Conservation (phyloP, 345 rosid species). For the Barbarea vulgaris region DNA sequence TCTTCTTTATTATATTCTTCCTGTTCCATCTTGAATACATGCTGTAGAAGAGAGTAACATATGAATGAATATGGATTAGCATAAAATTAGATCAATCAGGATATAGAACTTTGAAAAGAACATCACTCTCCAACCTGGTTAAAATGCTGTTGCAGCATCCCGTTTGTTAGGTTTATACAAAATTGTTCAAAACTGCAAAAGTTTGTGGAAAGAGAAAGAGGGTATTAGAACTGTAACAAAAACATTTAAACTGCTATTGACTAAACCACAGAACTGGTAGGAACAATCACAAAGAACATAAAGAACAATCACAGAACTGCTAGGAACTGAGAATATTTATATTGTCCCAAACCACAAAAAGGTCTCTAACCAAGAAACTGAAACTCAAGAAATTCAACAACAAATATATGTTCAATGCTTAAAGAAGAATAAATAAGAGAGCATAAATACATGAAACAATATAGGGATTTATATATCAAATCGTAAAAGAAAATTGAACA, state of each 20-base stretch:
- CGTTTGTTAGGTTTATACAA: constrained; percentile 98
- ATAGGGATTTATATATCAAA: constrained; percentile 2
- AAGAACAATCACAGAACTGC: too few species aligned
- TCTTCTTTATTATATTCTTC: constrained; percentile 96
- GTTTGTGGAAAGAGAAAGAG: constrained; percentile 30
- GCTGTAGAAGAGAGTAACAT: constrained; percentile 53
- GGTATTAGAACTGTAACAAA: constrained; percentile 12
- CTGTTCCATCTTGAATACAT: constrained; percentile 99
- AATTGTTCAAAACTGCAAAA: constrained; percentile 91
- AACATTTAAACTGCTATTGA: constrained; percentile 3
- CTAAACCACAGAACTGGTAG: constrained; percentile 10
- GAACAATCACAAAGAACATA: too few species aligned
- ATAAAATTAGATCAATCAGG: background rate
- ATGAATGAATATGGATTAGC: constrained; percentile 15
- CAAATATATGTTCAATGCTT: constrained; percentile 10
- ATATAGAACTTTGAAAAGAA: constrained; percentile 10
- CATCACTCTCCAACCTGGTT: constrained; percentile 71
- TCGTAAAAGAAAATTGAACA: constrained; percentile 30
- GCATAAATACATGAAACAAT: constrained; percentile 9
- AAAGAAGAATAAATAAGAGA: constrained; percentile 22
- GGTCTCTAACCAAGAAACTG: constrained; percentile 19
- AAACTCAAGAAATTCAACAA: constrained; percentile 4
- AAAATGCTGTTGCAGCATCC: constrained; percentile 97
- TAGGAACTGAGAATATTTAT: constrained; percentile 8
- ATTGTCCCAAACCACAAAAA: constrained; percentile 9